Evolutionary conservation across 768 basidiomycete genomes (phyloP).

Genomic region (Suillus ampliporus): DNA sequence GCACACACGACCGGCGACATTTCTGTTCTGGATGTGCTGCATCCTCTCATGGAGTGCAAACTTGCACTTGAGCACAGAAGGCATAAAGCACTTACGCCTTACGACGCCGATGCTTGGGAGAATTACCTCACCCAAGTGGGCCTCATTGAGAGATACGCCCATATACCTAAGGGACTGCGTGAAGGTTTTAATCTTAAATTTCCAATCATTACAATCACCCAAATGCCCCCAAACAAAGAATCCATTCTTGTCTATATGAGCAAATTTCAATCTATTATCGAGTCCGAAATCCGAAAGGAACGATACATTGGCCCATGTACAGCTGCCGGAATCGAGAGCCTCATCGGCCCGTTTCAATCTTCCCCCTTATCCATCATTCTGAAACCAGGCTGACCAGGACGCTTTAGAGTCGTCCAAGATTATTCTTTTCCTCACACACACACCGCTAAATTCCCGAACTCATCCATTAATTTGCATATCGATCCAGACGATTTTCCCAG

Average conservation of each 20-base stretch:
- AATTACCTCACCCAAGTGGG: neutral
- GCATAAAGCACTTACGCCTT: neutral
- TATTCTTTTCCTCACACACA: constrained; percentile 36
- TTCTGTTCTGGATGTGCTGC: constrained; percentile 4
- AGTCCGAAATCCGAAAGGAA: constrained; percentile 17
- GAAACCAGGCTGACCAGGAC: constrained; percentile 39
- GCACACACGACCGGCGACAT: neutral
- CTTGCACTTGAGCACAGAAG: neutral
- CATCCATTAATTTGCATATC: constrained; percentile 26
- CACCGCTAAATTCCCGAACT: constrained; percentile 34
- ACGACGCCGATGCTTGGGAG: neutral
- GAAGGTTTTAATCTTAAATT: neutral
- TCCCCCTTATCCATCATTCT: constrained; percentile 45
- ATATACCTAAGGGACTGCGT: neutral
- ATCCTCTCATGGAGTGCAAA: neutral
- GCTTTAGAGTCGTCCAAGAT: constrained; percentile 43
- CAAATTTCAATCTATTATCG: constrained; percentile 15
- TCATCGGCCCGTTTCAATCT: constrained; percentile 46
- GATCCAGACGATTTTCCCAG: constrained; percentile 41
- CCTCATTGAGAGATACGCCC: neutral
- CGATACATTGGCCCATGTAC: constrained; percentile 41
- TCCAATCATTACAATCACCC: neutral
- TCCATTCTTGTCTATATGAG: constrained; percentile 21
- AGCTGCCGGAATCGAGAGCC: constrained; percentile 19
- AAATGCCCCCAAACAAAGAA: constrained; percentile 10